A percentile compares a stretch with the other conserved stretches of the same genome.
These are phyloP conservation scores for Cordyceps tenuipes DNA, from an alignment of 2,329 filamentous ascomycete genomes.

Conservation along the genomic window DNA sequence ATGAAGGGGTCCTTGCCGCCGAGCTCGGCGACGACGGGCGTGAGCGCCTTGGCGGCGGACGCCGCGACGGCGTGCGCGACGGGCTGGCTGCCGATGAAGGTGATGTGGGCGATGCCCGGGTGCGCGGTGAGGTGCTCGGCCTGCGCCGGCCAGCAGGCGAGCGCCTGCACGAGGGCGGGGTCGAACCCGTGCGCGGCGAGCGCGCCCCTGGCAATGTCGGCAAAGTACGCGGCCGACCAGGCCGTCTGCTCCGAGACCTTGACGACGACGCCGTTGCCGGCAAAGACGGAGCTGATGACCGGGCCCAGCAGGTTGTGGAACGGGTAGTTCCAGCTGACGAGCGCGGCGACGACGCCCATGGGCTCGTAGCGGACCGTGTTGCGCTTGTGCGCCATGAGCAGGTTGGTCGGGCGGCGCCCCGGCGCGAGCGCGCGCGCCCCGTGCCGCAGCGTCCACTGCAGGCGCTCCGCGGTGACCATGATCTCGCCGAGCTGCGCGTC, in stretches of 20 bases:
- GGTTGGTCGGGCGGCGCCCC: conserved; percentile 71
- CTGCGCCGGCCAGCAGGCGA: conserved; percentile 80
- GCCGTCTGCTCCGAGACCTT: conserved; percentile 95
- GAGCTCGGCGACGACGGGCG: conserved; percentile 80
- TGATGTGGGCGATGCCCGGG: conserved; percentile 75
- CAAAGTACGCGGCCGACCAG: conserved; percentile 82
- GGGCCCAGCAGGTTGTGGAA: conserved; percentile 94
- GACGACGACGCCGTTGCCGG: conserved; percentile 84
- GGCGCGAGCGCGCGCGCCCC: conserved; percentile 73
- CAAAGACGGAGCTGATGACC: conserved; percentile 81
- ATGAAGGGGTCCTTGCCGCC: conserved; percentile 93
- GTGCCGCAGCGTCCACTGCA: conserved; percentile 88
- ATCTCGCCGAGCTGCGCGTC: conserved; percentile 94
- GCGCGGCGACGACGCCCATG: conserved; percentile 81
- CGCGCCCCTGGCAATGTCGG: conserved; percentile 67
- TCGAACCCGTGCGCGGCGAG: conserved; percentile 76
- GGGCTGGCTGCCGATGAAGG: conserved; percentile 86
- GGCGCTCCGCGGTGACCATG: conserved; percentile 84
- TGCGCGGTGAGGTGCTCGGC: conserved; percentile 80
- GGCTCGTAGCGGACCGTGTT: conserved; percentile 89
- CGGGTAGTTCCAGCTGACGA: conserved; percentile 95
- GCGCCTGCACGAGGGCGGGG: conserved; percentile 70
- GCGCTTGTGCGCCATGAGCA: conserved; percentile 91
- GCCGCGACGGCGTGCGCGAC: conserved; percentile 84
- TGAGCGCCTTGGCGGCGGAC: conserved; percentile 78